Evolutionary conservation across 129 eudicot genomes (phyloP), one percentile per base, ranked within the genome.

Genomic region (Flaveria brownii): DNA sequence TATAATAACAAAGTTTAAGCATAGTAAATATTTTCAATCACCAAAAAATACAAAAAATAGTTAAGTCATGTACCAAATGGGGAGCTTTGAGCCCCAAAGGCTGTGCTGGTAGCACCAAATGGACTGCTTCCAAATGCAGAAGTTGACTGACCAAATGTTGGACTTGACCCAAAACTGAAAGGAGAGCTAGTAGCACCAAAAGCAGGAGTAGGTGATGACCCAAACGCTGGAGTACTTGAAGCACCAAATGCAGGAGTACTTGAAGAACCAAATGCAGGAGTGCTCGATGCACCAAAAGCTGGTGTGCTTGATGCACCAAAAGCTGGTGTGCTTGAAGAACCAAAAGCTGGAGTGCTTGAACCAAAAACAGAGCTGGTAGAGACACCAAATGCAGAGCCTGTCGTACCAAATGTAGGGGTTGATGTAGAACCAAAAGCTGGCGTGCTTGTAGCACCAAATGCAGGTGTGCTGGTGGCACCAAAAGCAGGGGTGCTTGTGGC

Each of bases 101-200:
- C 57, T 72, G 92, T 75, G 41, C 87, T 67, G 41, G 95, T n/a
- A 16, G 88, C 43, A 59, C 94, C 91, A 82, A 91, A 88, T 43
- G 85, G 87, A 73, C 82, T 86, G 85, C 88, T 86, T 12, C 99
- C 92, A 83, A 91, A 87, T 43, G 99, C 85, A 33, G 96, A 72
- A 20, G 92, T 47, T 51, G 91, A 79, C 66, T 88, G 96, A 70
- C 96, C 90, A 88, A 92, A 90, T 18, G 92, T 86, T 25, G 89
- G 88, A 77, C 82, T 66, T 20, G 96, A 81, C 51, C 82, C 87
- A 79, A 88, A 91, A 82, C 85, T 83, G 72, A 91, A 91, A 45
- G 95, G 83, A 46, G 88, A 62, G 46, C 88, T 87, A 61, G 88
- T 59, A 54, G 89, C 84, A 75, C 95, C 93, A 74, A 88, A 88